Percentiles rank a stretch among this genome's conserved stretches.
Evolutionary conservation across 2,329 filamentous ascomycete genomes (phyloP).

Genomic region (Claviceps arundinis): DNA sequence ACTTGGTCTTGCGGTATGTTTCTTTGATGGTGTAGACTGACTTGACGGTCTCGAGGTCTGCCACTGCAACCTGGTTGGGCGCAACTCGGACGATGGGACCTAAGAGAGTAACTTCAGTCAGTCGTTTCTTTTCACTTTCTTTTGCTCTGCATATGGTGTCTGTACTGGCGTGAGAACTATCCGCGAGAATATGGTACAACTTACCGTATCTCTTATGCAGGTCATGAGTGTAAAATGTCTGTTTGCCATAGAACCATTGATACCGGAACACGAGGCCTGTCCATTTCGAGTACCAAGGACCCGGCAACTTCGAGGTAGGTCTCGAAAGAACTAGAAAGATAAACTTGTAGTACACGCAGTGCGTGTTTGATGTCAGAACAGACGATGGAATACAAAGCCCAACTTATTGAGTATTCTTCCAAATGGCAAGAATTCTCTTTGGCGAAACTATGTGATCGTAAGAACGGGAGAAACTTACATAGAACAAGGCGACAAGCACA

Average conservation of each 20-base stretch:
- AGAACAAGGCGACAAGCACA: neutral
- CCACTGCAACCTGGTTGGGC: constrained; percentile 13
- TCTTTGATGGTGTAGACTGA: constrained; percentile 20
- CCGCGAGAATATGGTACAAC: neutral
- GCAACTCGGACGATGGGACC: constrained; percentile 15
- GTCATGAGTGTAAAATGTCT: constrained; percentile 9
- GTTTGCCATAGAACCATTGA: constrained; percentile 10
- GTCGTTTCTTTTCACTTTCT: neutral
- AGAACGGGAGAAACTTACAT: neutral
- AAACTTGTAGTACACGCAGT: neutral
- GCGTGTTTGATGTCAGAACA: neutral
- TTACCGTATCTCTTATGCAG: constrained; percentile 14
- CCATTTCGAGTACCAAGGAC: constrained; percentile 14
- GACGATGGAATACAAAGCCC: neutral
- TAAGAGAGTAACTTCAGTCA: neutral
- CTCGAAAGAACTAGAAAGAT: neutral
- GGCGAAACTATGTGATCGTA: no score
- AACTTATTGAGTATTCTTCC: neutral
- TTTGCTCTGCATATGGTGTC: no score
- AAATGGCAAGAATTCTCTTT: no score
- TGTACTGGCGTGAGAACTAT: no score
- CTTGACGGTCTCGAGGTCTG: constrained; percentile 12
- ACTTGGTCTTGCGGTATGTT: constrained; percentile 13
- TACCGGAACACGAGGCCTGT: constrained; percentile 9
- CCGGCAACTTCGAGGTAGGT: constrained; percentile 10